Conservation (phyloP, 768 basidiomycete species). For the Mycena olivaceomarginata region DNA sequence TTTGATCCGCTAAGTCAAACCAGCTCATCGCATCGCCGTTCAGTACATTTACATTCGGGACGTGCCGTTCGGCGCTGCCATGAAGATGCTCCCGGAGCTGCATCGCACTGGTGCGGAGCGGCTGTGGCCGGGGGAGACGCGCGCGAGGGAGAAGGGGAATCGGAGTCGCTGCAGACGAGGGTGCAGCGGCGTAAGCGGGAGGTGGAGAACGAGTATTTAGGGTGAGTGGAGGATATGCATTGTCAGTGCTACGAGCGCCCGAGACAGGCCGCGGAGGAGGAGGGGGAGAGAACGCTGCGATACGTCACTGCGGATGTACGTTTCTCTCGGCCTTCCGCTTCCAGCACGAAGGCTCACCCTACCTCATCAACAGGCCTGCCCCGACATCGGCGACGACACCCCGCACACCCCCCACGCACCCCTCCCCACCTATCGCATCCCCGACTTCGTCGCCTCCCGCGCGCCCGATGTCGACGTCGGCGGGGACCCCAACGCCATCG, state of each 20-base stretch:
- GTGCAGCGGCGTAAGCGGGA: conserved; percentile 52
- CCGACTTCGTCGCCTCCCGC: conserved; percentile 41
- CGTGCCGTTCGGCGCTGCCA: conserved; percentile 62
- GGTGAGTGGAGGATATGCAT: conserved; percentile 66
- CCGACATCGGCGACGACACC: conserved; percentile 35
- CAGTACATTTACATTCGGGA: conserved; percentile 68
- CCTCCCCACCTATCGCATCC: conserved; percentile 32
- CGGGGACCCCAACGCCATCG: conserved; percentile 46
- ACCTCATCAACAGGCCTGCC: conserved; percentile 46
- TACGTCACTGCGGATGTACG: conserved; percentile 69
- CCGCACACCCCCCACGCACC: not conserved
- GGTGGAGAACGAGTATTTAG: conserved; percentile 59
- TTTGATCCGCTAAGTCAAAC: conserved; percentile 50
- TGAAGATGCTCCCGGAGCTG: conserved; percentile 61
- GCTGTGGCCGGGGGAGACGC: conserved; percentile 23
- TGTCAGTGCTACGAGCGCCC: conserved; percentile 38
- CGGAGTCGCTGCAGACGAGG: not conserved
- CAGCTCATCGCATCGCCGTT: conserved; percentile 76
- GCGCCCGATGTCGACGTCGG: conserved; percentile 55
- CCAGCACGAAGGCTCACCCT: not conserved
- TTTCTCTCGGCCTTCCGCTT: not conserved
- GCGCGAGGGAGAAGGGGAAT: conserved; percentile 6
- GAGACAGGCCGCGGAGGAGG: conserved; percentile 45
- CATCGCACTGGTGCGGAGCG: conserved; percentile 35
- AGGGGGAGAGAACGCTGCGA: conserved; percentile 57